Percentiles rank a stretch among this genome's conserved stretches.
Evolutionary conservation across 192 early-diverging fungal genomes (phyloP).

Genomic region (Entomortierella beljakovae): DNA sequence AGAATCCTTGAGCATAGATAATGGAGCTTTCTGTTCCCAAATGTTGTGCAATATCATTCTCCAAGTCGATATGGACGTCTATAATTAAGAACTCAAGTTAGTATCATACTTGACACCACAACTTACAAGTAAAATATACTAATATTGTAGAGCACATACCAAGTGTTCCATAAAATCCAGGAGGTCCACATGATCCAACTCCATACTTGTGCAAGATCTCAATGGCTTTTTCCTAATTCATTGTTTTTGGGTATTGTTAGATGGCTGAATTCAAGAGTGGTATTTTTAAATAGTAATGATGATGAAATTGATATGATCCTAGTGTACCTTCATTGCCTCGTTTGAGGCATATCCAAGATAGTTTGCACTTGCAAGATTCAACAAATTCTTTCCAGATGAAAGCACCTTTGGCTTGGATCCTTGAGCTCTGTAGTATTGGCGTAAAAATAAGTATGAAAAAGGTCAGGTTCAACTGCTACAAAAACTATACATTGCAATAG

Average conservation of each 20-base stretch:
- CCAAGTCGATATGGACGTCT: conserved; percentile 95
- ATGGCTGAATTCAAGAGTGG: too few species aligned
- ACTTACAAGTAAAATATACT: not conserved
- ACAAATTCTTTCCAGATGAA: conserved; percentile 68
- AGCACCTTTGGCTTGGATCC: conserved; percentile 72
- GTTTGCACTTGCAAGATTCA: conserved; percentile 91
- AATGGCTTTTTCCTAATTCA: conserved; percentile 77
- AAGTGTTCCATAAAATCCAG: conserved; percentile 92
- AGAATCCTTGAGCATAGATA: conserved; percentile 95
- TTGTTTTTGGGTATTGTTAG: too few species aligned
- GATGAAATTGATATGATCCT: too few species aligned
- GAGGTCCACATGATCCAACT: conserved; percentile 95
- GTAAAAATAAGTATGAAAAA: not conserved
- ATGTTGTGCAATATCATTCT: conserved; percentile 84
- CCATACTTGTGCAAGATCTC: conserved; percentile 91
- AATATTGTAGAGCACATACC: conserved; percentile 28
- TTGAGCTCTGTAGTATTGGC: conserved; percentile 46
- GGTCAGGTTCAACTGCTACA: not conserved
- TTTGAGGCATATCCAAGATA: conserved; percentile 84
- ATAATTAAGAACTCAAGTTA: conserved; percentile 9
- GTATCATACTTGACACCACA: not conserved
- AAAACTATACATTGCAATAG: not conserved
- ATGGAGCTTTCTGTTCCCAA: conserved; percentile 87
- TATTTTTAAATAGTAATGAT: too few species aligned
- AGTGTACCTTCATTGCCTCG: conserved; percentile 72